Conservation (phyloP, 768 basidiomycete genomes). For the Leucogyrophana mollusca region DNA sequence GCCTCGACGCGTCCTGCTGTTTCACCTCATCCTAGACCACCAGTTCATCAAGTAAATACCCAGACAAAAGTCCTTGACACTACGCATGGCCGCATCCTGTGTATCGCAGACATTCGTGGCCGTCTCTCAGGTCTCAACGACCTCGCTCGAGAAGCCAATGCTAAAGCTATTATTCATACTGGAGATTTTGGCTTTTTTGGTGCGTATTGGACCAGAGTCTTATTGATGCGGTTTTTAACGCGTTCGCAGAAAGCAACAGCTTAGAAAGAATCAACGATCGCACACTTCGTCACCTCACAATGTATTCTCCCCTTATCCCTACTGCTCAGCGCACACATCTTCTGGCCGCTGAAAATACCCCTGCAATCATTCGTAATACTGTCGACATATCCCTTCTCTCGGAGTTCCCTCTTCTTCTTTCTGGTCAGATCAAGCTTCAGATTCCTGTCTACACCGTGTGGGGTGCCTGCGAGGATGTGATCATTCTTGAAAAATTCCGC, state of each 20-base stretch:
- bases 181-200: slow-evolving; percentile 99
- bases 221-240: slow-evolving; percentile 11
- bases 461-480: slow-evolving; percentile 96
- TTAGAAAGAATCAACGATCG: slow-evolving; percentile 92
- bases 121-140: slow-evolving; percentile 86
- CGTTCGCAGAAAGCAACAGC: slow-evolving; percentile 64
- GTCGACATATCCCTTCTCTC: slow-evolving; percentile 80
- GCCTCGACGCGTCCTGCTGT: slow-evolving; percentile 56
- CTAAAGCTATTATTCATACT: slow-evolving; percentile 92
- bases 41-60: slow-evolving; percentile 57
- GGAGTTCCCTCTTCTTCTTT: slow-evolving; percentile 90
- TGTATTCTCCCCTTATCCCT: slow-evolving; percentile 93
- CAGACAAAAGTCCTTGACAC: slow-evolving; percentile 81
- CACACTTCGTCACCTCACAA: slow-evolving; percentile 91
- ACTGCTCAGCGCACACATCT: slow-evolving; percentile 79
- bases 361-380: slow-evolving; percentile 67
- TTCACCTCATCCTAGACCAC: slow-evolving; percentile 52
- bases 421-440: slow-evolving; percentile 86
- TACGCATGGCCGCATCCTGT: slow-evolving; percentile 83
- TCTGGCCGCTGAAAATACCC: slow-evolving; percentile 67
- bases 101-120: slow-evolving; percentile 92
- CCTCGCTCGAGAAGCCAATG: slow-evolving; percentile 85
- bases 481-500: slow-evolving; percentile 91
- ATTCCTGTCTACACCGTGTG: slow-evolving; percentile 96
- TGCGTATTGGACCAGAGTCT: slow-evolving; percentile 28